These are phyloP conservation scores for Barnettozyma salicaria DNA, from an alignment of 805 yeast species.

Conservation along the genomic window DNA sequence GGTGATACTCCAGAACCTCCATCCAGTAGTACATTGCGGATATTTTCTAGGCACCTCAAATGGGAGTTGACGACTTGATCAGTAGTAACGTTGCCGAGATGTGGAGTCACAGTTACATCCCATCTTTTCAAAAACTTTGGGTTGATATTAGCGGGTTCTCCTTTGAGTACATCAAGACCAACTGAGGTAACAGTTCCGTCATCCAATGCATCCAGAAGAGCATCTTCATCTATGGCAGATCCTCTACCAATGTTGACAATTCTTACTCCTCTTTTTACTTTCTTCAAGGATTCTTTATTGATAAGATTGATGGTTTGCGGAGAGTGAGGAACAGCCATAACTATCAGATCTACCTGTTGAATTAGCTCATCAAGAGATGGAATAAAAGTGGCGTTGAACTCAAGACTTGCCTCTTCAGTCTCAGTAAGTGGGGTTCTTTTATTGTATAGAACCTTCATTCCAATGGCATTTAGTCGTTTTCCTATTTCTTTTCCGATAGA, in stretches of 20 bases:
- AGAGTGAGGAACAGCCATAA: conserved; percentile 62
- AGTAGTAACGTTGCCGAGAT: conserved; percentile 61
- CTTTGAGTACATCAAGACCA: conserved; percentile 67
- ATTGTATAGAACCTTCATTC: conserved; percentile 58
- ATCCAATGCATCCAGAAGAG: conserved; percentile 51
- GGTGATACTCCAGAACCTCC: conserved; percentile 13
- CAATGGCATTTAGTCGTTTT: conserved; percentile 45
- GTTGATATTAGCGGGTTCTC: conserved; percentile 51
- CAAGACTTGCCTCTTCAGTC: conserved; percentile 33
- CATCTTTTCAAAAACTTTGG: conserved; percentile 46
- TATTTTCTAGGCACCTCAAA: conserved; percentile 48
- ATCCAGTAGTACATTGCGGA: conserved; percentile 19
- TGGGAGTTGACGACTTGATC: conserved; percentile 52
- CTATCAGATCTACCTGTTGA: conserved; percentile 46
- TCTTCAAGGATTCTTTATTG: conserved; percentile 39
- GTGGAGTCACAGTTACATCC: conserved; percentile 58
- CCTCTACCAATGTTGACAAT: conserved; percentile 78
- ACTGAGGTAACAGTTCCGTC: conserved; percentile 56
- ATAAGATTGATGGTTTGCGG: conserved; percentile 51
- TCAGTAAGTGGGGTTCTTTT: conserved; percentile 43
- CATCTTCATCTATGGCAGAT: conserved; percentile 58
- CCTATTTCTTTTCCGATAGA: conserved; percentile 66
- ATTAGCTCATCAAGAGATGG: conserved; percentile 39
- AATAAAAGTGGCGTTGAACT: conserved; percentile 41
- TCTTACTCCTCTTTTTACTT: conserved; percentile 48